Conservation (phyloP, 306 rosid species). For the Trifolium pratense region DNA sequence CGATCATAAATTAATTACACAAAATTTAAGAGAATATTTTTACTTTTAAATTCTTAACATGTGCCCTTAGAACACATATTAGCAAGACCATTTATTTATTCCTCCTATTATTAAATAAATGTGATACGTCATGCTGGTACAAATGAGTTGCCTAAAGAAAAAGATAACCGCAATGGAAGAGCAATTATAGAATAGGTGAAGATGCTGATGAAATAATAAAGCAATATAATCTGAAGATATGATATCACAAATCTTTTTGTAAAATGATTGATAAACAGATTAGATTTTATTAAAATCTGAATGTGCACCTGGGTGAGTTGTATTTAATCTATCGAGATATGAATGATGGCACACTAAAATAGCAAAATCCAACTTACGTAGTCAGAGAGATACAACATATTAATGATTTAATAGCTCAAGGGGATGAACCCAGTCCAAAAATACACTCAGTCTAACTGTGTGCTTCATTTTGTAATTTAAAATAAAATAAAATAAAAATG, state of each 20-base stretch:
- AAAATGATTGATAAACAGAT: constrained; percentile 46
- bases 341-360: constrained; percentile 29
- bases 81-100: too few species aligned
- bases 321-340: constrained; percentile 20
- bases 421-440: constrained; percentile 8
- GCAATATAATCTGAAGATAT: not conserved
- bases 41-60: too few species aligned
- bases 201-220: constrained; percentile 29
- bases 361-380: constrained; percentile 40
- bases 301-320: constrained; percentile 26
- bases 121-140: not conserved
- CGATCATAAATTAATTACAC: too few species aligned
- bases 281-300: constrained; percentile 47
- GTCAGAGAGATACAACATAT: constrained; percentile 14
- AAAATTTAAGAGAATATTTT: too few species aligned
- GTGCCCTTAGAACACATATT: too few species aligned
- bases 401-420: constrained; percentile 16
- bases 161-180: not conserved
- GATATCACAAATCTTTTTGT: constrained; percentile 28
- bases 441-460: too few species aligned
- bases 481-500: too few species aligned
- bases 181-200: constrained; percentile 14
- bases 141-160: constrained; percentile 43
- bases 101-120: constrained; percentile 7
- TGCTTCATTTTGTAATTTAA: too few species aligned